phyloP scores from a whole-genome alignment of 768 basidiomycete species.

The Mycena rosella region DNA sequence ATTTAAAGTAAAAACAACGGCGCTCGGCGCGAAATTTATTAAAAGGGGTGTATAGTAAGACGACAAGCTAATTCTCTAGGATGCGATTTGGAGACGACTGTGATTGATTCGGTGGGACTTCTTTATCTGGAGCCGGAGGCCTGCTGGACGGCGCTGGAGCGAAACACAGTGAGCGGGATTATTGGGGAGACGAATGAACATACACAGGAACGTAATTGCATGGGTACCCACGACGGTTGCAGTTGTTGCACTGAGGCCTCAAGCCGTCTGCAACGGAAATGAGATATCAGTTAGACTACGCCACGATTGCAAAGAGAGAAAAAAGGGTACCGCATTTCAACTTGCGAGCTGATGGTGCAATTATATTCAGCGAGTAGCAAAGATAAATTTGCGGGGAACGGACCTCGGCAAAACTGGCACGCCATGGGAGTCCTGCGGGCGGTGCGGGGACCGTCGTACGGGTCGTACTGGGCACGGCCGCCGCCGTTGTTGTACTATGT shows the following conservation, averaged over 20 bases:
- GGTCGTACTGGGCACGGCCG: conserved; percentile 29
- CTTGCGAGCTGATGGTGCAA: conserved; percentile 65
- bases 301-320: background rate
- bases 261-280: conserved; percentile 53
- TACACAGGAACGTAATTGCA: conserved; percentile 78
- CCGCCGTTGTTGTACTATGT: conserved; percentile 16
- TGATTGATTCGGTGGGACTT: background rate
- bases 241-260: conserved; percentile 75
- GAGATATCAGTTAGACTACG: background rate
- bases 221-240: conserved; percentile 67
- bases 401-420: conserved; percentile 80
- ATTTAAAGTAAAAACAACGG: conserved; percentile 1
- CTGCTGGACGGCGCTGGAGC: conserved; percentile 10
- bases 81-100: background rate
- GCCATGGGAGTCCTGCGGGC: conserved; percentile 75
- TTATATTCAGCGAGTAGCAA: background rate
- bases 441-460: conserved; percentile 29
- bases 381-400: conserved; percentile 23
- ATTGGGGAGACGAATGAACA: conserved; percentile 39
- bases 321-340: conserved; percentile 66
- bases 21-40: conserved; percentile 40
- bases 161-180: background rate
- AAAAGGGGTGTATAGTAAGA: conserved; percentile 35
- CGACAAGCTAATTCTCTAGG: background rate
- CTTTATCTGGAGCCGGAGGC: conserved; percentile 7